A percentile compares a stretch with the other conserved stretches of the same genome.
Conservation (phyloP, 495 filamentous ascomycete species). For the Penicillium samsonianum region DNA sequence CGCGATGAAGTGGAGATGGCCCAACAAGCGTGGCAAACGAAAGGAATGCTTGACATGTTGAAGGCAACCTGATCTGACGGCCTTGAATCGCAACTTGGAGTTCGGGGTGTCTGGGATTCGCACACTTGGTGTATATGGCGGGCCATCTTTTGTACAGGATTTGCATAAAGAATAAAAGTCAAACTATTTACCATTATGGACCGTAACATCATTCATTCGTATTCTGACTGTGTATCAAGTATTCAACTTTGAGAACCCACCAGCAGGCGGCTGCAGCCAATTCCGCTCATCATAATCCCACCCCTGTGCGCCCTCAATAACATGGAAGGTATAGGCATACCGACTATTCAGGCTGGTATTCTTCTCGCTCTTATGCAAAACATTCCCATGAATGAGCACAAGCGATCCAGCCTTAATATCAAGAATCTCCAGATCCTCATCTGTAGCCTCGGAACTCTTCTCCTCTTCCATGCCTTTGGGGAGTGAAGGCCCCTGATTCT, state of each 20-base stretch:
- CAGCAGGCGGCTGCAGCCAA: slow-evolving; percentile 83
- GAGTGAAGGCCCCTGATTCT: slow-evolving; percentile 48
- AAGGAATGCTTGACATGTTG: slow-evolving; percentile 84
- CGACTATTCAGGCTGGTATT: slow-evolving; percentile 81
- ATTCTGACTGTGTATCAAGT: neutral
- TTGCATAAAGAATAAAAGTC: slow-evolving; percentile 38
- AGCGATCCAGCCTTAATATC: slow-evolving; percentile 86
- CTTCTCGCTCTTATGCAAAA: slow-evolving; percentile 93
- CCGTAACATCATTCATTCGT: slow-evolving; percentile 10
- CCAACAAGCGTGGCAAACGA: slow-evolving; percentile 73
- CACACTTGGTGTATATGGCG: slow-evolving; percentile 33
- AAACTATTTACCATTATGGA: slow-evolving; percentile 14
- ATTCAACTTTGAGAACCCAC: slow-evolving; percentile 69
- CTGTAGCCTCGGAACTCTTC: slow-evolving; percentile 33
- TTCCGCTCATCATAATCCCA: slow-evolving; percentile 80
- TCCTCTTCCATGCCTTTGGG: slow-evolving; percentile 47
- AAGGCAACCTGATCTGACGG: slow-evolving; percentile 31
- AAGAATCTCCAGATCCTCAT: slow-evolving; percentile 65
- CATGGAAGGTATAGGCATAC: slow-evolving; percentile 97
- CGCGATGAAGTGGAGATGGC: slow-evolving; percentile 75
- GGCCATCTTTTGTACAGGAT: slow-evolving; percentile 36
- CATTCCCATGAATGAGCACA: slow-evolving; percentile 94
- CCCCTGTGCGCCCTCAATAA: slow-evolving; percentile 81
- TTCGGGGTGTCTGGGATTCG: slow-evolving; percentile 30
- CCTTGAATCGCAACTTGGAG: slow-evolving; percentile 27